Conservation (phyloP, 2,329 filamentous ascomycete species). For the Alternaria alternata region DNA sequence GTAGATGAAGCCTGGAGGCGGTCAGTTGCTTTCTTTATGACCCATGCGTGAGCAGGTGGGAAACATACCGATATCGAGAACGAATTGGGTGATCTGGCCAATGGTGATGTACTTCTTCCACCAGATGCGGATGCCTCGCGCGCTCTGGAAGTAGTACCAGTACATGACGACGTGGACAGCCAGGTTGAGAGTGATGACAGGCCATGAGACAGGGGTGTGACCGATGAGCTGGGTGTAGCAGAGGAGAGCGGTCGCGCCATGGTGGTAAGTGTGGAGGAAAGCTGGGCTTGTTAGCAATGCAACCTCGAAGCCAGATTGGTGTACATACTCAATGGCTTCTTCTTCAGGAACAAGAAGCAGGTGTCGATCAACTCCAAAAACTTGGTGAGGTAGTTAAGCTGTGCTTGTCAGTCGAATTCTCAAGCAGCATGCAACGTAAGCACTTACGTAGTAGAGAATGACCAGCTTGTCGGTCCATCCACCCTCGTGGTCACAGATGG, state of each 20-base stretch:
- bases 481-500: conserved; percentile 82
- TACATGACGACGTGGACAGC: conserved; percentile 98
- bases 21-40: conserved; percentile 27
- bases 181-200: conserved; percentile 90
- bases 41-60: not conserved
- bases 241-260: conserved; percentile 93
- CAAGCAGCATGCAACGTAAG: not conserved
- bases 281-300: conserved; percentile 55
- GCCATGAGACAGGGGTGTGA: conserved; percentile 92
- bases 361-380: conserved; percentile 96
- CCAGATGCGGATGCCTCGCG: conserved; percentile 94
- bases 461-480: conserved; percentile 95
- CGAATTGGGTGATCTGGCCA: conserved; percentile 95
- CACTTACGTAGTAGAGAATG: conserved; percentile 92
- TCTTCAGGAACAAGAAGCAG: conserved; percentile 97
- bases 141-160: conserved; percentile 99
- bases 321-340: conserved; percentile 87
- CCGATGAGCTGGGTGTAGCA: conserved; percentile 98
- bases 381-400: conserved; percentile 99
- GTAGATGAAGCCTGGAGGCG: conserved; percentile 85
- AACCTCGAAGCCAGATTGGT: not conserved
- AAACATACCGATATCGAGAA: conserved; percentile 88
- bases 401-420: conserved; percentile 48
- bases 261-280: conserved; percentile 99
- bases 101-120: conserved; percentile 99